Base-by-base conservation (phyloP, 108 stramenopile genomes). In the Cylindrotheca fusiformis region DNA sequence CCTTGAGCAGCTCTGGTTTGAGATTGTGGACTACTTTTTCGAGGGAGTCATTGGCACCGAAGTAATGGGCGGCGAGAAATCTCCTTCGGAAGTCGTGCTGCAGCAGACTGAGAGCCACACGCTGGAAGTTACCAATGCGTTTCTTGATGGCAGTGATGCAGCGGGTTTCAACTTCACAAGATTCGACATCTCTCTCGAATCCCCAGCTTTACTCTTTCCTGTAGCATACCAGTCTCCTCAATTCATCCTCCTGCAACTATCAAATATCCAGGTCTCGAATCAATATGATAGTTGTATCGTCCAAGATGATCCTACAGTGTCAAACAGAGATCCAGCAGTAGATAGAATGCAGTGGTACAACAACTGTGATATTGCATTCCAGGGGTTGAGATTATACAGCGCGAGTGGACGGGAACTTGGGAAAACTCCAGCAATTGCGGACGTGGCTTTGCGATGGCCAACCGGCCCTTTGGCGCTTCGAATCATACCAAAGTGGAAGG, bases 1-100 rank as follows among this genome's bases (percentile, higher is more conserved):
- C 31, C 55, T 88, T 1, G 75, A 87, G 54, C 91, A 92, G 51
- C 67, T 92, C 1, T 86, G 83, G 87, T 76, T 87, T 24, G 91
- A 92, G 58, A 74, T 92, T 4, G 67, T 85, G 23, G 91, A 92
- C 55, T 92, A 88, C 50, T 88, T 87, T 60, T 92, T 88, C 59
- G 77, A 84, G 48, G 91, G 85, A 17, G 72, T 92, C 19, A 51
- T 88, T 19, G 91, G 87, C 0, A 67, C 68, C 63, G 87, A 84
- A 45, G 85, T 88, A 24, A 79, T 81, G 81, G 91, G 91, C 8
- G 50, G 62, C 28, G 1, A 24, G 2, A 62, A 69, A 4, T 10
- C 22, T 0, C 55, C 58, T 18, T 48, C 56, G 3, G 19, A 24
- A 32, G 23, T 52, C 0, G n/a, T 41, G 18, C 24, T 58, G 4